Evolutionary conservation across 1,139 yeast genomes (phyloP), one percentile per base, ranked within the genome.

Genomic region (Yamadazyma siamensis): DNA sequence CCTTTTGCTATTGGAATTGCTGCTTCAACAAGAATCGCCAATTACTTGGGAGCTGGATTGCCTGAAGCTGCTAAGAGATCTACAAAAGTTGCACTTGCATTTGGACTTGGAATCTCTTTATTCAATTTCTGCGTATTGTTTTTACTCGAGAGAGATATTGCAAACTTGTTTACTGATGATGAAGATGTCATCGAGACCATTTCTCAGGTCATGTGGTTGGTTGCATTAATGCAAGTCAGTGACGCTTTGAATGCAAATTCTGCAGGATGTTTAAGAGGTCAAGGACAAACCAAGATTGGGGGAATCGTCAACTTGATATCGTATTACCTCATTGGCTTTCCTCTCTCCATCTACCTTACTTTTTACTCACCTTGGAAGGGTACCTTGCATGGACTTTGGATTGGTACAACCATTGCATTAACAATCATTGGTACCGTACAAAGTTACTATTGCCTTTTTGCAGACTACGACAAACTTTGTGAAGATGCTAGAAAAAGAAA

Each of bases 1-100:
- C 80, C 81, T 19, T 75, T 75, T 49, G 80, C 79, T 6, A 71
- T 75, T 31, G 77, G 80, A 4, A 75, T 75, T 45, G 80, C 80
- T 3, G 65, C 77, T 4, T 71, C 78, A 3, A 74, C 81, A 3
- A 61, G 81, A 45, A 71, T 75, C 38, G 80, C 80, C 17, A 75
- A 75, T 44, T 75, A 66, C 39, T 59, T 75, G 37, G 81, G 81
- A 14, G 79, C 80, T 9, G 75, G 71, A 5, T 51, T 74, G 31
- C 68, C 65, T 4, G 43, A 50, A 3, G 61, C 75, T 10, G 79
- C 80, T 6, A 56, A 55, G 33, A 59, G 50, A 4, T 54, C 77
- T 1, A 68, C 79, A 3, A 50, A 58, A 33, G 75, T 74, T 22
- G 61, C 76, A 1, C 52, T 73, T 28, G 34, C 53, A 2, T 67